Evolutionary conservation across 164 flowering plant genomes (phyloP).

Genomic region (Platanus orientalis): DNA sequence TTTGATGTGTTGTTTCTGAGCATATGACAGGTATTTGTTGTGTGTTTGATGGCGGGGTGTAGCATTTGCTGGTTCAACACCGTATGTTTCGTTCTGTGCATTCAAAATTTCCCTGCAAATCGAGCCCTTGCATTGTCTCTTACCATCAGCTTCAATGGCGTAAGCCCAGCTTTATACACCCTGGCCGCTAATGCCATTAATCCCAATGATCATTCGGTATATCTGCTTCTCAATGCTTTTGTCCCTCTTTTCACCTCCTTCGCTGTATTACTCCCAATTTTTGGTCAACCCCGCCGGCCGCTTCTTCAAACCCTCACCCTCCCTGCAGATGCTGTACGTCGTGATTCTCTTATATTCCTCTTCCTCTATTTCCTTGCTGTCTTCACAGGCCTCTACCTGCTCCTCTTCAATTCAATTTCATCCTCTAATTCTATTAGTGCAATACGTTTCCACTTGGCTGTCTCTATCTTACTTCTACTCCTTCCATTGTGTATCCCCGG

Average conservation of each 20-base stretch:
- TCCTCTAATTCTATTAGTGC: conserved; percentile 13
- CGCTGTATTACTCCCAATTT: conserved; percentile 55
- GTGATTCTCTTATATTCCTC: conserved; percentile 65
- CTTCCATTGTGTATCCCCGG: conserved; percentile 75
- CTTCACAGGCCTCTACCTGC: conserved; percentile 73
- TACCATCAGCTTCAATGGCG: conserved; percentile 84
- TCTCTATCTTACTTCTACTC: conserved; percentile 59
- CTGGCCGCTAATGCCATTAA: conserved; percentile 61
- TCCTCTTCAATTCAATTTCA: conserved; percentile 46
- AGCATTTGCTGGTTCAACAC: conserved; percentile 99
- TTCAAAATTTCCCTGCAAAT: conserved; percentile 55
- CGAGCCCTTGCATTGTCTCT: conserved; percentile 73
- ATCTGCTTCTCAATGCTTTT: conserved; percentile 68
- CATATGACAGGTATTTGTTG: conserved; percentile 79
- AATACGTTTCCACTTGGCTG: conserved; percentile 47
- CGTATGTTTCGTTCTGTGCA: conserved; percentile 81
- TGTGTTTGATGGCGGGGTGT: conserved; percentile 74
- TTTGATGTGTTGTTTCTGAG: too few relatives aligned
- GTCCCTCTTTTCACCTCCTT: conserved; percentile 56
- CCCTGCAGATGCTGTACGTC: conserved; percentile 37
- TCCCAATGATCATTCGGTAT: conserved; percentile 36
- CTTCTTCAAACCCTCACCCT: conserved; percentile 42
- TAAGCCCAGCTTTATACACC: conserved; percentile 80
- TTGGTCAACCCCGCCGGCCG: conserved; percentile 70
- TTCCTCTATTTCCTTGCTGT: conserved; percentile 59